Evolutionary conservation across 2,329 filamentous ascomycete genomes (phyloP), one percentile per base, ranked within the genome.

Genomic region (Juglanconis sp.): DNA sequence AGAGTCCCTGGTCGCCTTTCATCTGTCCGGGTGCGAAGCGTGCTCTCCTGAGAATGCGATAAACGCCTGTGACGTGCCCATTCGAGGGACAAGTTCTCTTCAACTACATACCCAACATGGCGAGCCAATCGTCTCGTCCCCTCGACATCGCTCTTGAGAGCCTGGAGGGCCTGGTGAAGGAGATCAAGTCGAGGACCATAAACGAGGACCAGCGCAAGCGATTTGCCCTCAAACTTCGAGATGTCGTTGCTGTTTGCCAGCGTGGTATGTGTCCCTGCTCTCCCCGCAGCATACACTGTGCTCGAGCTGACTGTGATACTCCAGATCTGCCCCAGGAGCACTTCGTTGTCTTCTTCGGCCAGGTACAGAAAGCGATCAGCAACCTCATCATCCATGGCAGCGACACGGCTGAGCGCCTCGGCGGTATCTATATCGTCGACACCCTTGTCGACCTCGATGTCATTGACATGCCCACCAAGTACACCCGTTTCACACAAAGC

Each of bases 371-470:
- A 62, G 81, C 79, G 61, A 84, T 86, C 47, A 85, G 82, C 34
- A 76, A 77, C 44, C 75, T 98, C 65, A 92, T 96, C 63, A 87
- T 92, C 52, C 91, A 94, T 73, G 91, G 92, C 65, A 89, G 85
- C 76, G 93, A 96, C 73, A 89, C 91, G 5, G 87, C 88, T 68
- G 95, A 99, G 72, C 89, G 92, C 61, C 87, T 97, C 59, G 95
- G 93, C 64, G 96, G 95, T 56, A 89, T 99, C 64, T 89, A 95
- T 68, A 94, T 94, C 62, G 85, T 99, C 63, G 94, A 96, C 73
- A 89, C 89, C 60, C 86, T 99, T 57, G 94, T 98, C 74, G 93
- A 97, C 73, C 97, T 98, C 72, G 94, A 97, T 68, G 94, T 93
- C 61, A 91, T 97, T 68, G 96, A 99, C 76, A 87, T 91, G 31